These are phyloP conservation scores for Epichloe bromicola DNA, from an alignment of 2,329 filamentous ascomycete species.

Conservation along the genomic window DNA sequence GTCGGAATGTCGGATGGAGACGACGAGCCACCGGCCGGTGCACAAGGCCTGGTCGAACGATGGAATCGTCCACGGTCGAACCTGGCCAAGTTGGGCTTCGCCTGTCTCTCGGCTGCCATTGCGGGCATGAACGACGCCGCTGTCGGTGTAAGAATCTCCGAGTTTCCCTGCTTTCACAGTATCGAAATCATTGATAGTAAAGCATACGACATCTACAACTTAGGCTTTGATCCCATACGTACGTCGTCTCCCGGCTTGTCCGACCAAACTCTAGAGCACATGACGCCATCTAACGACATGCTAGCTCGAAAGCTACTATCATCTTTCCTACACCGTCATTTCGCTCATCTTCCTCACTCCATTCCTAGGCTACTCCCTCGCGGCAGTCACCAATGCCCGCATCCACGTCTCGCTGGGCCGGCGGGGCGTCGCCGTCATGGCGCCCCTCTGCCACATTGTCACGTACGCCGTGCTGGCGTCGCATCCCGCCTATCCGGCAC, in stretches of 20 bases:
- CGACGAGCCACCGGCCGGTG: conserved; percentile 13
- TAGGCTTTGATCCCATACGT: conserved; percentile 25
- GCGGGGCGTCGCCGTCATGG: conserved; percentile 51
- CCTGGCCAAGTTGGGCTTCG: conserved; percentile 20
- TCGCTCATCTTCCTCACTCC: conserved; percentile 53
- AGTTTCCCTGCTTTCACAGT: conserved; percentile 1
- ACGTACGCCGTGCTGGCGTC: conserved; percentile 46
- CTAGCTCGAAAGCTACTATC: conserved; percentile 48
- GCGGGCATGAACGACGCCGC: conserved; percentile 52
- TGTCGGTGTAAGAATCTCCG: conserved; percentile 32
- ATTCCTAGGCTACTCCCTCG: conserved; percentile 47
- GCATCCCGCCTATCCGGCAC: conserved; percentile 51
- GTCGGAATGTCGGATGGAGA: conserved; percentile 1
- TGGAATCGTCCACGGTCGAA: conserved; percentile 26
- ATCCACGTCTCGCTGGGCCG: conserved; percentile 50
- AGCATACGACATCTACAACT: no score
- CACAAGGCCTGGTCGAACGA: conserved; percentile 16
- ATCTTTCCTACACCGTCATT: conserved; percentile 44
- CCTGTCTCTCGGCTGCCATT: conserved; percentile 46
- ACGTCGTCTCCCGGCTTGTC: conserved; percentile 5
- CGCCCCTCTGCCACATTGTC: conserved; percentile 45
- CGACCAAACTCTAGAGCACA: no score
- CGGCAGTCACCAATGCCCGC: conserved; percentile 46
- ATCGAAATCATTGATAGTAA: neutral
- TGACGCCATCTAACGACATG: no score